These are phyloP conservation scores for Herpetomonas samuelpessoai DNA, from an alignment of 208 protist genomes.

Conservation along the genomic window DNA sequence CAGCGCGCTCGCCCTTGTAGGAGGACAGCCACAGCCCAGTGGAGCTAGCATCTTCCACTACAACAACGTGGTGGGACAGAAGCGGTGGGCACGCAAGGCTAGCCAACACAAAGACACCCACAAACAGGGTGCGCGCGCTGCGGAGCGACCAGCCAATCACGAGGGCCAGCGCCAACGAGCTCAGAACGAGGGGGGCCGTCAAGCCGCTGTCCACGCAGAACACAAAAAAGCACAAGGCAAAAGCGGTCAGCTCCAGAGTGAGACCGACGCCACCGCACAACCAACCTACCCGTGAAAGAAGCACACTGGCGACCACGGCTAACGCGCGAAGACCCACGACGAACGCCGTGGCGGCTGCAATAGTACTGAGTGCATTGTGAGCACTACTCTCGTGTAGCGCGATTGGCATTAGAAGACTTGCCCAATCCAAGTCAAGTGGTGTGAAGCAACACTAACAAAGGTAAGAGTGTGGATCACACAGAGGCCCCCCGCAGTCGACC, in stretches of 20 bases:
- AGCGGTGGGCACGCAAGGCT: slow-evolving; percentile 11
- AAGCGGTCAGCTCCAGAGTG: not conserved
- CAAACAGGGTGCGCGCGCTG: slow-evolving; percentile 29
- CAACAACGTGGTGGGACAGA: not conserved
- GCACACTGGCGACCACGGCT: not conserved
- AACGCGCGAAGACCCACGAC: not conserved
- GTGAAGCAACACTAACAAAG: too few relatives aligned
- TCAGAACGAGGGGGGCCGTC: slow-evolving; percentile 5
- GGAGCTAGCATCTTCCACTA: slow-evolving; percentile 13
- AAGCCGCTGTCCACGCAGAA: slow-evolving; percentile 20
- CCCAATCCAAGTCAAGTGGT: too few relatives aligned
- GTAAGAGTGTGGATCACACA: too few relatives aligned
- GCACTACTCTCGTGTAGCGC: not conserved
- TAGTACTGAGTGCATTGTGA: not conserved
- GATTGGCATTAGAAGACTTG: not conserved
- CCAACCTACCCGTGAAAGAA: not conserved
- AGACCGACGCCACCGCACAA: not conserved
- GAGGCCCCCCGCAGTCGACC: too few relatives aligned
- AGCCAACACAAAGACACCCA: slow-evolving; percentile 17
- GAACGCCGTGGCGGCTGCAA: not conserved
- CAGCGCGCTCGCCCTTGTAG: slow-evolving; percentile 16
- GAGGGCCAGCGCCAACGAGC: slow-evolving; percentile 13
- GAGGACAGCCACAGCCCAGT: slow-evolving; percentile 7
- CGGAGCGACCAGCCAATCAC: slow-evolving; percentile 22
- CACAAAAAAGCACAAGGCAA: slow-evolving; percentile 5